Percentiles rank a stretch among this genome's conserved stretches.
These are phyloP conservation scores for Suhomyces guaymorum DNA, from an alignment of 1,139 yeast species.

Conservation along the genomic window DNA sequence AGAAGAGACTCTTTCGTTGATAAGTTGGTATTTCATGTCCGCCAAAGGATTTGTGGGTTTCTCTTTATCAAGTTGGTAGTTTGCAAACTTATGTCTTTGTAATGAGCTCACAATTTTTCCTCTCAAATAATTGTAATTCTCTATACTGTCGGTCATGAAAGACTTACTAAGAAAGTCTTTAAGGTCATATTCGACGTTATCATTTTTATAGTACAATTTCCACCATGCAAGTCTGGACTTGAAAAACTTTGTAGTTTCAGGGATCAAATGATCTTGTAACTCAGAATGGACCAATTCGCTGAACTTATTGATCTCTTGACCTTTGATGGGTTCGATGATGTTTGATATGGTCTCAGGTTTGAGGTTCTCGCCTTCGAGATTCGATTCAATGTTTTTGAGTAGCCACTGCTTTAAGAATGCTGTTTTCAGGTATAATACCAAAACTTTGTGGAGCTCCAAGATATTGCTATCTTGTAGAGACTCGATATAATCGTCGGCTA, in stretches of 20 bases:
- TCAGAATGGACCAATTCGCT: constrained; percentile 40
- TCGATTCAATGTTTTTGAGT: constrained; percentile 25
- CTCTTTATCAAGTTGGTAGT: constrained; percentile 4
- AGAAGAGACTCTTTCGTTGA: constrained; percentile 27
- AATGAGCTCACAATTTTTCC: constrained; percentile 33
- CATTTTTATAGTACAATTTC: constrained; percentile 46
- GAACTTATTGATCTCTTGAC: constrained; percentile 30
- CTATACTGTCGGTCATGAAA: constrained; percentile 45
- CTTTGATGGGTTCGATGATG: constrained; percentile 14
- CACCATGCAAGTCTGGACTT: constrained; percentile 41
- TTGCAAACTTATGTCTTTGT: constrained; percentile 24
- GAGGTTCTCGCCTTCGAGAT: constrained; percentile 4
- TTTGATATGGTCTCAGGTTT: too few species aligned
- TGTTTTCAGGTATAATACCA: constrained; percentile 31
- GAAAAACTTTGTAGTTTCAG: constrained; percentile 34
- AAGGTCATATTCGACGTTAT: constrained; percentile 47
- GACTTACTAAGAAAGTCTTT: constrained; percentile 39
- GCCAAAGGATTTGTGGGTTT: constrained; percentile 36
- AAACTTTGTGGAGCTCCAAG: constrained; percentile 34
- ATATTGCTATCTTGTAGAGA: constrained; percentile 38
- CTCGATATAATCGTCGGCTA: constrained; percentile 33
- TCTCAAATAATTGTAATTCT: constrained; percentile 37
- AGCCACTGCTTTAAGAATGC: constrained; percentile 28
- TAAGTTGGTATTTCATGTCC: constrained; percentile 30
- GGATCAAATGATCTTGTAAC: constrained; percentile 37